These are phyloP conservation scores for Clarireedia homoeocarpa DNA, from an alignment of 2,329 filamentous ascomycete species.

Conservation along the genomic window DNA sequence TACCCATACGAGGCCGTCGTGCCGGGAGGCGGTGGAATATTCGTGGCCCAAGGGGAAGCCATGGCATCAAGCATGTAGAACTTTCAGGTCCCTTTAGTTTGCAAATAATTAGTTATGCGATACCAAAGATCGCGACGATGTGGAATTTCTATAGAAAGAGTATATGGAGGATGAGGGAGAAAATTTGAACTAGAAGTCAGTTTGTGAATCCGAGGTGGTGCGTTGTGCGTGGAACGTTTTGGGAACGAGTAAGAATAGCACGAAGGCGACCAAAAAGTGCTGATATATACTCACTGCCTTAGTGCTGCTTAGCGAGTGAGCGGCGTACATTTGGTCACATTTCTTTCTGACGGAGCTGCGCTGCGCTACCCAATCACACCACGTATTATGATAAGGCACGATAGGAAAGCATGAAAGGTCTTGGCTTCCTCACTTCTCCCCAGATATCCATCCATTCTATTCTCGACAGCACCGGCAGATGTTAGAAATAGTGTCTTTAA, in stretches of 20 bases:
- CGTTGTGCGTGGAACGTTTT: not conserved
- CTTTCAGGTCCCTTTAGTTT: slow-evolving; percentile 11
- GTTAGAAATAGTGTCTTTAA: not conserved
- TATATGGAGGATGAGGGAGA: not conserved
- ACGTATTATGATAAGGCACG: not conserved
- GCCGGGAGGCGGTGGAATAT: slow-evolving; percentile 33
- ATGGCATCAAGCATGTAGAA: slow-evolving; percentile 23
- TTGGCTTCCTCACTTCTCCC: not conserved
- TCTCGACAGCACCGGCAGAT: not conserved
- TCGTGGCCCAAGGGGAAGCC: slow-evolving; percentile 27
- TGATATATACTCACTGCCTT: too few relatives aligned
- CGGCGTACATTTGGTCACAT: not conserved
- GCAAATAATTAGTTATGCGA: slow-evolving; percentile 22
- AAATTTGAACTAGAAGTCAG: not conserved
- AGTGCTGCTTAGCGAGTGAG: slow-evolving; percentile 1
- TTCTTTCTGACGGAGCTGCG: too few relatives aligned
- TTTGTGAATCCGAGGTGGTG: not conserved
- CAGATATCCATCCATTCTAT: too few relatives aligned
- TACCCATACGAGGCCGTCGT: slow-evolving; percentile 29
- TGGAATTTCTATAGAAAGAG: not conserved
- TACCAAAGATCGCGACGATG: slow-evolving; percentile 10
- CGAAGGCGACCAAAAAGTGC: too few relatives aligned
- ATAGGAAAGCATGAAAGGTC: not conserved
- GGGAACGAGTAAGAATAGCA: not conserved
- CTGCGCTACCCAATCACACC: not conserved